phyloP scores from a whole-genome alignment of 2,329 filamentous ascomycete genomes.

The Teratosphaeriaceae sp. region DNA sequence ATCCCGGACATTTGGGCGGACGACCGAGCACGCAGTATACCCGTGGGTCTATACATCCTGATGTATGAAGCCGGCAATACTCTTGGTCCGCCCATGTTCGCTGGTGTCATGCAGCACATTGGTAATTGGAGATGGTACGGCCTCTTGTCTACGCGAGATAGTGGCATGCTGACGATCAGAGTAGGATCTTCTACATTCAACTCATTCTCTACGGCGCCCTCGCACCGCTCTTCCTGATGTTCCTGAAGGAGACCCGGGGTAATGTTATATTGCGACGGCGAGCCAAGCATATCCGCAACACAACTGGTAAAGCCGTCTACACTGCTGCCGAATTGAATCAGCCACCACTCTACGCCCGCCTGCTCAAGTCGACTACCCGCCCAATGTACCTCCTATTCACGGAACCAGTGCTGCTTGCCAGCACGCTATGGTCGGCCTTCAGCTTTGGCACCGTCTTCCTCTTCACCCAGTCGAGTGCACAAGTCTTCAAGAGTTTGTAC shows the following conservation, averaged over 20 bases:
- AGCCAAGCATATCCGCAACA: slow-evolving; percentile 30
- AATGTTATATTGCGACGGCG: slow-evolving; percentile 39
- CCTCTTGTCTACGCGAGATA: not conserved
- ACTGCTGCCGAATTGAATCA: slow-evolving; percentile 31
- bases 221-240: slow-evolving; percentile 33
- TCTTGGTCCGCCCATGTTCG: slow-evolving; percentile 32
- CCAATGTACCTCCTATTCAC: slow-evolving; percentile 40
- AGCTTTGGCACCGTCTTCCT: slow-evolving; percentile 43
- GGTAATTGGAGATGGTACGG: slow-evolving; percentile 29
- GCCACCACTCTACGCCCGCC: slow-evolving; percentile 24
- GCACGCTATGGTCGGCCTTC: slow-evolving; percentile 45
- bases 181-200: slow-evolving; percentile 34
- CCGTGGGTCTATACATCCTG: slow-evolving; percentile 31
- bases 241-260: slow-evolving; percentile 42
- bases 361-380: slow-evolving; percentile 27
- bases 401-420: slow-evolving; percentile 43
- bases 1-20: slow-evolving; percentile 34
- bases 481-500: slow-evolving; percentile 37
- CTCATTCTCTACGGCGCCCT: slow-evolving; percentile 40
- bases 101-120: slow-evolving; percentile 25
- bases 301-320: slow-evolving; percentile 18
- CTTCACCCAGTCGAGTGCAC: slow-evolving; percentile 43
- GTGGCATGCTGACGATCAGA: not conserved
- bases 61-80: slow-evolving; percentile 29
- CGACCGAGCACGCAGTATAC: slow-evolving; percentile 26